Conservation (phyloP, 805 yeast species). For the Nakazawaea sp. region DNA sequence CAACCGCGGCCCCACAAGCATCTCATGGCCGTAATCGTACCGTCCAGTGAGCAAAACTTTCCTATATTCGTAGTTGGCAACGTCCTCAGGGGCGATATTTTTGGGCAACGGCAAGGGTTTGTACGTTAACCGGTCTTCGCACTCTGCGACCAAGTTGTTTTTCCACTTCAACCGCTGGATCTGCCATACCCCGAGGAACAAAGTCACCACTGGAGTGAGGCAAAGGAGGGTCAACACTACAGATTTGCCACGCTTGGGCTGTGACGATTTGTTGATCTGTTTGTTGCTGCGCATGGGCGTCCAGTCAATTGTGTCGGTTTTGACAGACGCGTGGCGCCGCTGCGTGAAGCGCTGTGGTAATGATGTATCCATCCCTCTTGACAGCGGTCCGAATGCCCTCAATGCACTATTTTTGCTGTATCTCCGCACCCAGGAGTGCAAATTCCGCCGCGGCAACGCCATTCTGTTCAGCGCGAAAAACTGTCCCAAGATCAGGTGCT, state of each 20-base stretch:
- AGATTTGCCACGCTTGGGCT: conserved; percentile 15
- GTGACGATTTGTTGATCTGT: conserved; percentile 25
- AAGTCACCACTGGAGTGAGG: conserved; percentile 83
- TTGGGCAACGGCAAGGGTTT: conserved; percentile 71
- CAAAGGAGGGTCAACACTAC: conserved; percentile 33
- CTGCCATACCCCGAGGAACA: conserved; percentile 92
- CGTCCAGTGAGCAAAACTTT: conserved; percentile 70
- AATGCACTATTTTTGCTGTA: too few relatives aligned
- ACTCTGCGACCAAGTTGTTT: conserved; percentile 67
- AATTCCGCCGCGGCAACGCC: too few relatives aligned
- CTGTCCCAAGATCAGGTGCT: too few relatives aligned
- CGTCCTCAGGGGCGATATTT: conserved; percentile 53
- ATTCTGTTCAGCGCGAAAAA: too few relatives aligned
- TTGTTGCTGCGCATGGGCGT: conserved; percentile 55
- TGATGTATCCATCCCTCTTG: too few relatives aligned
- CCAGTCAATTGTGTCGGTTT: conserved; percentile 80
- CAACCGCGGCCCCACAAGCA: conserved; percentile 87
- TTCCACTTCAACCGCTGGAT: conserved; percentile 83
- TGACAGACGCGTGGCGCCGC: conserved; percentile 26
- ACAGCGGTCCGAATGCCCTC: too few relatives aligned
- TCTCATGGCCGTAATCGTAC: conserved; percentile 79
- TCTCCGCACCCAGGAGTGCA: too few relatives aligned
- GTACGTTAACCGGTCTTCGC: conserved; percentile 75
- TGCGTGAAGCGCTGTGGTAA: neutral
- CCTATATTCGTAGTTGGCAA: conserved; percentile 74